Conservation (phyloP, 257 asterid species). For the Nemophila menziesii region DNA sequence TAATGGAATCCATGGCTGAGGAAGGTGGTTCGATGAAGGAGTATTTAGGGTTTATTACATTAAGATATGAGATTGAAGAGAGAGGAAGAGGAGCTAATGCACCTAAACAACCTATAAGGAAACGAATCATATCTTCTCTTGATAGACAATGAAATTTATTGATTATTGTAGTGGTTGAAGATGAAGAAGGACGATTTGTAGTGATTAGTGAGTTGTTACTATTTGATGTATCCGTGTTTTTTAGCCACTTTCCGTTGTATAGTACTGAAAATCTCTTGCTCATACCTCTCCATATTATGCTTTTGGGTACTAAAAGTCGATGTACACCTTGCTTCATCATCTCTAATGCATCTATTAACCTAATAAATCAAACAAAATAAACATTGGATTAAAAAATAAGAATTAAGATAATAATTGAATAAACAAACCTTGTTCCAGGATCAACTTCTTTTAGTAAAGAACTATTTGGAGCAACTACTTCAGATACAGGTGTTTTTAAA, state of each 20-base stretch:
- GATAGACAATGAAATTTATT: constrained; percentile 85
- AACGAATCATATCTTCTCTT: constrained; percentile 85
- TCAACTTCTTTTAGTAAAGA: constrained; percentile 75
- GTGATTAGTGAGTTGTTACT: constrained; percentile 22
- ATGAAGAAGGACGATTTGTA: constrained; percentile 34
- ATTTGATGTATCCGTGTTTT: constrained; percentile 33
- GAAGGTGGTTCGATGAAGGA: constrained; percentile 46
- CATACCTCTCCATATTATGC: constrained; percentile 73
- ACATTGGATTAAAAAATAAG: background rate
- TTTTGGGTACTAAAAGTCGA: constrained; percentile 92
- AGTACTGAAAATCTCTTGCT: constrained; percentile 91
- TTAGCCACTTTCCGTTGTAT: constrained; percentile 85
- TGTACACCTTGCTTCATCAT: constrained; percentile 97
- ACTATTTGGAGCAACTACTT: constrained; percentile 50
- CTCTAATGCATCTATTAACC: constrained; percentile 95
- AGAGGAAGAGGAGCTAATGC: constrained; percentile 96
- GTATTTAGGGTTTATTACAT: constrained; percentile 61
- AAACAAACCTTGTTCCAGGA: constrained; percentile 79
- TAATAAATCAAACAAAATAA: constrained; percentile 20
- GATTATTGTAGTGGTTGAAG: constrained; percentile 43
- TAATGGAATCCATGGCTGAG: constrained; percentile 59
- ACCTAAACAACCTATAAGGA: constrained; percentile 90
- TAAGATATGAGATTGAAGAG: constrained; percentile 62
- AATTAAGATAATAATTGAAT: background rate
- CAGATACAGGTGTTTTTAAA: constrained; percentile 70